Conservation (phyloP, 306 rosid genomes). For the Styphnolobium japonicum region DNA sequence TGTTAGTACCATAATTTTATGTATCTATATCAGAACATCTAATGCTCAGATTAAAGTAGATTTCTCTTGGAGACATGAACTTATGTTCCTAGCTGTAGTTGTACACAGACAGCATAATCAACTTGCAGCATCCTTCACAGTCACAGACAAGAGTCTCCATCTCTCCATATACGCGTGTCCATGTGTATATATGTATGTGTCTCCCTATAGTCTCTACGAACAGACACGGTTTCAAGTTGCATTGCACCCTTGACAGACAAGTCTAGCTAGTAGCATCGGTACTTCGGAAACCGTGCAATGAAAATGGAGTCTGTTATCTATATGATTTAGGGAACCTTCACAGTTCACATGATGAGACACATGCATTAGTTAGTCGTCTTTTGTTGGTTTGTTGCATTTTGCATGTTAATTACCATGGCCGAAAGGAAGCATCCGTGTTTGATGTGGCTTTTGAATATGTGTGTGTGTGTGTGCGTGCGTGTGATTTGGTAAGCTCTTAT, state of each 20-base stretch:
- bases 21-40: neutral
- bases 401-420: slow-evolving; percentile 1
- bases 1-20: neutral
- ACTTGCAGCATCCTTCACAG: slow-evolving; percentile 4
- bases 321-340: slow-evolving; percentile 19
- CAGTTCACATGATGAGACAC: slow-evolving; percentile 26
- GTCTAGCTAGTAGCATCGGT: slow-evolving; percentile 4
- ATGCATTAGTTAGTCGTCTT: neutral
- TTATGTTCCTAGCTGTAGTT: neutral
- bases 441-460: neutral
- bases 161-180: neutral
- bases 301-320: neutral
- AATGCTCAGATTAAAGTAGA: neutral
- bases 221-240: neutral
- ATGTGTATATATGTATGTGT: no score
- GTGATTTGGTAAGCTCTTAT: slow-evolving; percentile 10
- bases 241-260: slow-evolving; percentile 15
- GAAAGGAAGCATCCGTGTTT: slow-evolving; percentile 23
- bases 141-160: neutral
- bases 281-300: slow-evolving; percentile 24
- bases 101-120: neutral
- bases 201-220: neutral
- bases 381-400: slow-evolving; percentile 18
- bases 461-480: neutral
- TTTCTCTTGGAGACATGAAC: slow-evolving; percentile 1